Conservation (phyloP, 2,329 filamentous ascomycete genomes). For the Ascochyta koolunga region DNA sequence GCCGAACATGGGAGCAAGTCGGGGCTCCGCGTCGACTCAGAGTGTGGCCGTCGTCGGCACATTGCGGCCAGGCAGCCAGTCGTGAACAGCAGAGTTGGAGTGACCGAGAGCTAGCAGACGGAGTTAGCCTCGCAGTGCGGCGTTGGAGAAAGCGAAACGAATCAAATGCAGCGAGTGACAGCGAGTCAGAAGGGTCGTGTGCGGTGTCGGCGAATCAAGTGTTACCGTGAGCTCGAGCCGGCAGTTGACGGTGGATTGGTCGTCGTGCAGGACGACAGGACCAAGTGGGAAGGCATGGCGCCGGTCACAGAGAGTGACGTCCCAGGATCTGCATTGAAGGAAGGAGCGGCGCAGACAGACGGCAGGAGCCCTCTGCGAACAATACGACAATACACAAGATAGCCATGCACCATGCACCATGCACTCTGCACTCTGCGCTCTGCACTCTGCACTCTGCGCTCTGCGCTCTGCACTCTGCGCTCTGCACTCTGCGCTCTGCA, state of each 20-base stretch:
- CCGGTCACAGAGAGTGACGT: constrained; percentile 8
- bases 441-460: too few species aligned
- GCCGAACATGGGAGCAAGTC: neutral
- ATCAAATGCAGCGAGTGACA: neutral
- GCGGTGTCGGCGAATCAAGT: constrained; percentile 1
- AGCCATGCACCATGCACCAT: too few species aligned
- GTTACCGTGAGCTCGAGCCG: constrained; percentile 11
- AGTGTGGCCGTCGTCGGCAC: constrained; percentile 6
- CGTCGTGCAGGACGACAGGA: constrained; percentile 12
- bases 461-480: too few species aligned
- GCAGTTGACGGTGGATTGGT: constrained; percentile 11
- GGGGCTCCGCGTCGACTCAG: constrained; percentile 7
- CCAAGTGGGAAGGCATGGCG: constrained; percentile 9
- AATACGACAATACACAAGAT: too few species aligned
- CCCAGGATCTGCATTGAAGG: constrained; percentile 13
- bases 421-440: too few species aligned
- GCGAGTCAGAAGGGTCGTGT: constrained; percentile 2
- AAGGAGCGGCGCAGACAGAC: constrained; percentile 1
- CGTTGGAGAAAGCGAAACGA: constrained; percentile 5
- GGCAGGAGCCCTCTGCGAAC: neutral
- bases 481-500: too few species aligned
- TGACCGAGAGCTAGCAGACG: constrained; percentile 3
- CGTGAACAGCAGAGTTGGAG: constrained; percentile 7
- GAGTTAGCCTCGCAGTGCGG: constrained; percentile 6
- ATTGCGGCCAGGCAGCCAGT: constrained; percentile 10